phyloP scores from a whole-genome alignment of 495 filamentous ascomycete genomes.

The Penicillium simplicissimum region DNA sequence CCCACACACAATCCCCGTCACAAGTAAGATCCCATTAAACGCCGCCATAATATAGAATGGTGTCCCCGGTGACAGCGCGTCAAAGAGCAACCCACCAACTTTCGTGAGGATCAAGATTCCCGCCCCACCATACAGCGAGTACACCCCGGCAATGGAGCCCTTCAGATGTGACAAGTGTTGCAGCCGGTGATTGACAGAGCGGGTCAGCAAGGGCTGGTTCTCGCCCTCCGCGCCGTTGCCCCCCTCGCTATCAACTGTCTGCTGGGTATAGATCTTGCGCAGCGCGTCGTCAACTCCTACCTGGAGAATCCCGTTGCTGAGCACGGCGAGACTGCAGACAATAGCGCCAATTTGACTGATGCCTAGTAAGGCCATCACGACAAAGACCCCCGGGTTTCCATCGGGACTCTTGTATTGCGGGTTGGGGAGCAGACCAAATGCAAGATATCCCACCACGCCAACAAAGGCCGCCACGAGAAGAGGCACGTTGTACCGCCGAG shows the following conservation, averaged over 20 bases:
- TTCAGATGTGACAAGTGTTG: constrained; percentile 62
- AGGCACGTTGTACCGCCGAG: constrained; percentile 65
- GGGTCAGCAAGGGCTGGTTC: constrained; percentile 35
- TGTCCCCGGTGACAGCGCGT: constrained; percentile 63
- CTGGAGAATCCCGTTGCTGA: constrained; percentile 73
- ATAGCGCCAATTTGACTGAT: constrained; percentile 94
- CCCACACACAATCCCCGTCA: constrained; percentile 52
- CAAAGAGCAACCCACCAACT: constrained; percentile 83
- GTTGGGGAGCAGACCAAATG: constrained; percentile 67
- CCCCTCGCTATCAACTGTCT: constrained; percentile 12
- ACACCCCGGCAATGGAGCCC: constrained; percentile 91
- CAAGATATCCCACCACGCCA: constrained; percentile 74
- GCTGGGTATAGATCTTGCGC: constrained; percentile 32
- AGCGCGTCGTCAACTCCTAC: constrained; percentile 33
- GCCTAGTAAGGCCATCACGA: constrained; percentile 77
- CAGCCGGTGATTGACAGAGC: constrained; percentile 20
- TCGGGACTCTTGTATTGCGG: constrained; percentile 63
- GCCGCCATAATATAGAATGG: constrained; percentile 91
- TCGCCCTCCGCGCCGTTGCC: constrained; percentile 29
- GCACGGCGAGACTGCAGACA: constrained; percentile 83
- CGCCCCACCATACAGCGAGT: constrained; percentile 85
- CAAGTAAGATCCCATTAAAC: constrained; percentile 75
- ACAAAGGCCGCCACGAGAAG: constrained; percentile 67
- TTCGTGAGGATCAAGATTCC: constrained; percentile 93
- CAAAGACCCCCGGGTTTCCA: constrained; percentile 65